Base-by-base conservation (phyloP, 1,284 basidiomycete species). In the Ustilago vetiveriae region DNA sequence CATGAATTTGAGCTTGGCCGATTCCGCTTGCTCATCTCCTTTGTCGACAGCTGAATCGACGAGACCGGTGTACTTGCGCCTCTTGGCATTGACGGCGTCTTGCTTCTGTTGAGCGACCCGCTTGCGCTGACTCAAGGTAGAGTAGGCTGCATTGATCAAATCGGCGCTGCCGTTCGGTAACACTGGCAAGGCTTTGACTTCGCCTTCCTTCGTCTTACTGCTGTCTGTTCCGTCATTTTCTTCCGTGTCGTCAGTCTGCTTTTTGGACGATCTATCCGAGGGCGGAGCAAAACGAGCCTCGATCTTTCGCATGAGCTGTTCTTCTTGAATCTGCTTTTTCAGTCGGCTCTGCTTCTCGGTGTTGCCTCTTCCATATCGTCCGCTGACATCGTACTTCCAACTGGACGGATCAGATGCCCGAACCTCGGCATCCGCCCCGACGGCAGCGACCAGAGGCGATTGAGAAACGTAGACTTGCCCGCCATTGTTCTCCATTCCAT, bases 401-500 rank as follows among this genome's bases (percentile, higher is more conserved):
- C 50, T 62, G 6, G 42, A 35, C n/a, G 63, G 63, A 37, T 74
- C 58, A 0, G 70, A 60, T 0, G 65, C 26, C 2, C 56, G 40
- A n/a, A 53, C 41, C 23, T 54, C 39, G 1, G 19, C 45, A 3
- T 38, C 57, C 10, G 38, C 30, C 7, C 17, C 44, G 5, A 39
- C 16, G 4, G 37, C 26, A n/a, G 42, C 26, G 9, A 26, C 22
- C 29, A 51, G 16, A 6, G 47, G 42, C 6, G 54, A 49, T 22
- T 62, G 48, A 8, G 55, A 58, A 11, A 56, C 45, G 22, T 41
- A 70, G 6, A 64, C 49, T 13, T 44, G 9, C 1, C 67, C 67
- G 23, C 32, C 38, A 32, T 70, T 70, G 46, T 44, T 59, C 1
- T 59, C 56, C 67, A 70, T 64, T 1, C 67, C 69, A 21, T 72